Conservation (phyloP, 2,329 filamentous ascomycete species). For the Rhynchosporium secalis region DNA sequence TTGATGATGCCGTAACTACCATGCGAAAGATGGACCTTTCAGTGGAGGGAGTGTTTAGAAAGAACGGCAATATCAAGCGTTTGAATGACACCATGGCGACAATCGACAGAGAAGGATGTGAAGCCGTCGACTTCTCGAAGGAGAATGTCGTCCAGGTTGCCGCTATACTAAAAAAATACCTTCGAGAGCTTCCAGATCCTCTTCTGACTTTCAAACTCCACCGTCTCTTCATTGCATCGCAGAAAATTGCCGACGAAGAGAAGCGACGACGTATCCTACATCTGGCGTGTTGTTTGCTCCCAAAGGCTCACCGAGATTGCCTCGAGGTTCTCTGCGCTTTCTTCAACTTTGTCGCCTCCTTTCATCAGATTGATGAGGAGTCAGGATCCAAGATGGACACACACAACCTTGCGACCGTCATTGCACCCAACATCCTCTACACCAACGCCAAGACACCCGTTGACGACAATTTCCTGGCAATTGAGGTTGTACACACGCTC, state of each 20-base stretch:
- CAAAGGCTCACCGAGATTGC: constrained; percentile 88
- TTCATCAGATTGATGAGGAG: constrained; percentile 96
- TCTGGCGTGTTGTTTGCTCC: constrained; percentile 86
- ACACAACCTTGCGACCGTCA: constrained; percentile 94
- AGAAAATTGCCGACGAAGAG: constrained; percentile 81
- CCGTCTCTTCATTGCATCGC: constrained; percentile 82
- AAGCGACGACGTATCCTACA: constrained; percentile 84
- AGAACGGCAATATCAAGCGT: constrained; percentile 97
- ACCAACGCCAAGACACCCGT: constrained; percentile 66
- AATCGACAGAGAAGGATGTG: constrained; percentile 83
- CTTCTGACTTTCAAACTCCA: constrained; percentile 95
- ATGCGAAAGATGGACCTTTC: constrained; percentile 99
- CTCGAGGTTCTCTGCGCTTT: constrained; percentile 96
- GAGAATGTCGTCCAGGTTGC: constrained; percentile 93
- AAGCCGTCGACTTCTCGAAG: constrained; percentile 80
- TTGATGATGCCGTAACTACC: constrained; percentile 91
- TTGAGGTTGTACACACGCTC: constrained; percentile 86
- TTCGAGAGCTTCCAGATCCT: constrained; percentile 91
- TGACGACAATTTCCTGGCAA: constrained; percentile 90
- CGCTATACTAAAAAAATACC: constrained; percentile 90
- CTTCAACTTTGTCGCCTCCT: constrained; percentile 95
- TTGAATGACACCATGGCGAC: constrained; percentile 81
- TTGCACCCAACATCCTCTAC: constrained; percentile 91
- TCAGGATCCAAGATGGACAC: constrained; percentile 98
- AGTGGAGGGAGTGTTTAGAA: constrained; percentile 96